Percentiles rank a stretch among this genome's conserved stretches.
phyloP scores from a whole-genome alignment of 2,329 filamentous ascomycete species.

The Colletotrichum sansevieriae region DNA sequence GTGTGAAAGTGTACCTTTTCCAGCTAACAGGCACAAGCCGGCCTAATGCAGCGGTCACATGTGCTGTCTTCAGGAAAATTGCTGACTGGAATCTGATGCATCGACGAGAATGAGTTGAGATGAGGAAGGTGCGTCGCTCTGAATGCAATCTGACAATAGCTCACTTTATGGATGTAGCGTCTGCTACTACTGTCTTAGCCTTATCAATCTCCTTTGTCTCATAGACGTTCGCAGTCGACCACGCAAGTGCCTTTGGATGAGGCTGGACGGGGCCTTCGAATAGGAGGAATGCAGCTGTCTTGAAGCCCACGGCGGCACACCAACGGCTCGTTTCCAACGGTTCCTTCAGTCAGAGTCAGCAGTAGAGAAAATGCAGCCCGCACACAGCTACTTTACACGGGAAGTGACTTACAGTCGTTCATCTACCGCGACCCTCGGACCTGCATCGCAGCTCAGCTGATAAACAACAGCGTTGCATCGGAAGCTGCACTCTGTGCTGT shows the following conservation, averaged over 20 bases:
- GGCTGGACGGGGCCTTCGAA: not conserved
- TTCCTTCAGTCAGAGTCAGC: no score
- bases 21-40: no score
- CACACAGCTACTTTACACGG: no score
- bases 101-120: slow-evolving; percentile 35
- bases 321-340: no score
- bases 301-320: slow-evolving; percentile 27
- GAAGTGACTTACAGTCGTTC: no score
- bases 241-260: slow-evolving; percentile 5
- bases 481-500: slow-evolving; percentile 14
- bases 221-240: slow-evolving; percentile 25
- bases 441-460: slow-evolving; percentile 35
- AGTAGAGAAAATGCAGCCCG: not conserved
- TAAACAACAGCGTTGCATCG: slow-evolving; percentile 25
- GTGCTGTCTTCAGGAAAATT: not conserved
- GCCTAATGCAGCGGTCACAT: not conserved
- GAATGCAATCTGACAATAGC: slow-evolving; percentile 33
- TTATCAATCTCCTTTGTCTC: slow-evolving; percentile 37
- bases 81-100: slow-evolving; percentile 9
- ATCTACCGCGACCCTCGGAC: no score
- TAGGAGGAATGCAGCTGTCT: slow-evolving; percentile 20
- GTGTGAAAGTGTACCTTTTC: no score
- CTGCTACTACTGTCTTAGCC: slow-evolving; percentile 28
- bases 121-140: slow-evolving; percentile 24
- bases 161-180: slow-evolving; percentile 13